Evolutionary conservation across 345 rosid species (phyloP).

Genomic region (Hypericum androsaemum): DNA sequence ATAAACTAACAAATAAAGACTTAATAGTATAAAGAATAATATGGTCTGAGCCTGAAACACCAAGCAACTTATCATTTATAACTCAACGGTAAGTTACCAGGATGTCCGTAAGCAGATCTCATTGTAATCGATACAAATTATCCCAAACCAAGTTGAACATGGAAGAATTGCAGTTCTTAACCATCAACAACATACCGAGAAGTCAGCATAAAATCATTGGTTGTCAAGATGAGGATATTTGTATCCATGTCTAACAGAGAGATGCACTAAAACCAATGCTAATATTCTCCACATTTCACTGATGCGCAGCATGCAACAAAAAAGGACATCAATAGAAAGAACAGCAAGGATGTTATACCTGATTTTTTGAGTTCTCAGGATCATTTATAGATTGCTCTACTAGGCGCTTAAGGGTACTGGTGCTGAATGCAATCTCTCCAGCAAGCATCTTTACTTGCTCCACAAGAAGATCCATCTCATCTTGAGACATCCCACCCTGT

Average conservation of each 20-base stretch:
- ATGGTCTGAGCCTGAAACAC: neutral
- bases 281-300: no score
- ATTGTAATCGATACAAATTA: no score
- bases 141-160: no score
- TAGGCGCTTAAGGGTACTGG: constrained; percentile 89
- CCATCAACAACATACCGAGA: no score
- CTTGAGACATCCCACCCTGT: constrained; percentile 69
- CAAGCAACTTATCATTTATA: neutral
- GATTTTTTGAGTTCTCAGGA: constrained; percentile 73
- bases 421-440: constrained; percentile 89
- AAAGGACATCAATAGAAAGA: neutral
- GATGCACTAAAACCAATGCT: no score
- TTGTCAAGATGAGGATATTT: no score
- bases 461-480: constrained; percentile 91
- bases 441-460: constrained; percentile 99
- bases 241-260: no score
- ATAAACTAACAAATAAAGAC: neutral
- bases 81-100: no score
- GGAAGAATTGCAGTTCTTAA: no score
- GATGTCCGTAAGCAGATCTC: no score
- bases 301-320: no score
- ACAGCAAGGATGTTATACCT: constrained; percentile 32
- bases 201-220: no score
- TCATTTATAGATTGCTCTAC: constrained; percentile 80
- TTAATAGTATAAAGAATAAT: neutral